These are phyloP conservation scores for Globisporangium okanoganense DNA, from an alignment of 352 stramenopile genomes.

Conservation along the genomic window DNA sequence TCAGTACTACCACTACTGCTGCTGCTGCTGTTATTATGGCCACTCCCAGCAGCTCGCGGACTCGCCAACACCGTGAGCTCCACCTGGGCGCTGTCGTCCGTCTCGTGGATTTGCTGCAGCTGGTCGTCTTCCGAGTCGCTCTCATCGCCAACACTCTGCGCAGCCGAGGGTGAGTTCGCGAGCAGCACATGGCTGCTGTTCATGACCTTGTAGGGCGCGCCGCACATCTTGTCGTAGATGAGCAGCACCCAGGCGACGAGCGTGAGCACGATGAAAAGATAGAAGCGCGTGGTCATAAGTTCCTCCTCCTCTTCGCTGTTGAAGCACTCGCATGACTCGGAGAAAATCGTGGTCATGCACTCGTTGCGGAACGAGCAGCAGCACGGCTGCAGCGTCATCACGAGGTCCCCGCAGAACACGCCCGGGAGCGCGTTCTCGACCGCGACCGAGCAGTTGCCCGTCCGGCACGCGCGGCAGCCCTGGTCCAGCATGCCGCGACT, in stretches of 20 bases:
- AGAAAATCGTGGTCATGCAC: conserved; percentile 76
- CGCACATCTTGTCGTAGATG: conserved; percentile 75
- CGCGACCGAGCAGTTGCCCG: conserved; percentile 61
- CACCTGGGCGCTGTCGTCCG: conserved; percentile 7
- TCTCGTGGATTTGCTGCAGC: neutral
- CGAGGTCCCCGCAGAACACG: conserved; percentile 67
- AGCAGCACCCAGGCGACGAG: conserved; percentile 52
- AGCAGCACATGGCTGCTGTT: conserved; percentile 73
- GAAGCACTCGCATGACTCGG: conserved; percentile 63
- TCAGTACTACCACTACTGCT: neutral
- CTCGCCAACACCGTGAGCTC: conserved; percentile 13
- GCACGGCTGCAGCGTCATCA: conserved; percentile 64
- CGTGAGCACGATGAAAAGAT: conserved; percentile 65
- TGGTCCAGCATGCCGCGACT: conserved; percentile 19
- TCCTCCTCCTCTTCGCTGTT: conserved; percentile 50
- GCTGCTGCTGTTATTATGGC: neutral
- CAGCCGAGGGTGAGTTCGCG: conserved; percentile 48
- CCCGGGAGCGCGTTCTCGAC: conserved; percentile 43
- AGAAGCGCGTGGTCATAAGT: conserved; percentile 67
- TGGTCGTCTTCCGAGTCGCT: conserved; percentile 30
- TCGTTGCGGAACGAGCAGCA: conserved; percentile 74
- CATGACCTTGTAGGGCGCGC: conserved; percentile 70
- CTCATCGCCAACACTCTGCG: conserved; percentile 17
- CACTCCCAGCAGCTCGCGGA: conserved; percentile 2
- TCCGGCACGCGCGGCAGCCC: conserved; percentile 54